These are phyloP conservation scores for Rhodosporidiobolus sp. DNA, from an alignment of 768 basidiomycete species.

Conservation along the genomic window DNA sequence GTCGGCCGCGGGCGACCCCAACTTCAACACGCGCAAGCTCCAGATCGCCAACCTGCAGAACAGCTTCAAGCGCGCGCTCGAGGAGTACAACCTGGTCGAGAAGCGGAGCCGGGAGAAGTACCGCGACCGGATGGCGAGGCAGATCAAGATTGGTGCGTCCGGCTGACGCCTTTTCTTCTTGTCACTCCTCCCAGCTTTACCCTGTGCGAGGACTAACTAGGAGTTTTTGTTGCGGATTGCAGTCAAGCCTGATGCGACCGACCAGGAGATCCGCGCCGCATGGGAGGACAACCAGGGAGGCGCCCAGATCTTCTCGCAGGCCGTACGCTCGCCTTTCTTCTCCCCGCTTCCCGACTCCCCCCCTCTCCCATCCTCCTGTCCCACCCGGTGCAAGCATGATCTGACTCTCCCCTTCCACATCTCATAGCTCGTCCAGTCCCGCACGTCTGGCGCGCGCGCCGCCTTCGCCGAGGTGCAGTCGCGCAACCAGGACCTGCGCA, in stretches of 20 bases:
- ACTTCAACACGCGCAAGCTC: constrained; percentile 42
- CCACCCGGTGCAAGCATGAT: too few relatives aligned
- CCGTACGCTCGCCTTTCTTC: constrained; percentile 22
- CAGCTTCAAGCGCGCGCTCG: constrained; percentile 51
- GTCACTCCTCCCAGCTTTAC: neutral
- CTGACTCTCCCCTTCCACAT: neutral
- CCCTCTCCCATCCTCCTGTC: too few relatives aligned
- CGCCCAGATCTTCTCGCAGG: constrained; percentile 43
- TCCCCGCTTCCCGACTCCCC: neutral
- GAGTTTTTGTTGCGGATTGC: neutral
- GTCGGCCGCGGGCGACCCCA: constrained; percentile 43
- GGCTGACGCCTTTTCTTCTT: neutral
- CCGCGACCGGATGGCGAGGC: constrained; percentile 53
- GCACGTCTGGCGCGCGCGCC: constrained; percentile 69
- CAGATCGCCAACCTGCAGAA: constrained; percentile 52
- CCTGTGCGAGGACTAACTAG: neutral
- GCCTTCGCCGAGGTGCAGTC: constrained; percentile 86
- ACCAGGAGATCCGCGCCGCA: constrained; percentile 42
- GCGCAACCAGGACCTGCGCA: constrained; percentile 76
- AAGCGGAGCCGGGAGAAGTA: constrained; percentile 54
- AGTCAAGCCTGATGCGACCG: constrained; percentile 46
- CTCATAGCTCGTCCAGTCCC: constrained; percentile 63
- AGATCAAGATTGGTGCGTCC: constrained; percentile 52
- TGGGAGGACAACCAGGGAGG: constrained; percentile 39
- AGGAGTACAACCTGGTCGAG: constrained; percentile 54